Conservation (phyloP, 2,329 filamentous ascomycete genomes). For the Massarina eburnea region DNA sequence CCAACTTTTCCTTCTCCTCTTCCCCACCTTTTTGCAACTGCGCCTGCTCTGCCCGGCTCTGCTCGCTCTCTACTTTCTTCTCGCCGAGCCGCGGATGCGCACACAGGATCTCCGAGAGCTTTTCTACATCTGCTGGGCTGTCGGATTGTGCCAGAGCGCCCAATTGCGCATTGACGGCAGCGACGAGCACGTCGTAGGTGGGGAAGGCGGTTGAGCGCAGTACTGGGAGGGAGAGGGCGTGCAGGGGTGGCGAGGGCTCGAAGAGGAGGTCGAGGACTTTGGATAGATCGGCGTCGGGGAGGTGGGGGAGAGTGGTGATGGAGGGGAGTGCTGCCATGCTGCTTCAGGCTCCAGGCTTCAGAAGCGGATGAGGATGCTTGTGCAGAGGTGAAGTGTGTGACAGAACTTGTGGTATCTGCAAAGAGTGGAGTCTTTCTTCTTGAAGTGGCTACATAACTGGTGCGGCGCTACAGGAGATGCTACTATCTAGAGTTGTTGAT, state of each 20-base stretch:
- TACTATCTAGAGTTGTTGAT: too few species aligned
- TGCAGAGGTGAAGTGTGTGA: too few species aligned
- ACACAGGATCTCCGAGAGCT: conserved; percentile 71
- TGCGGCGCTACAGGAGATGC: too few species aligned
- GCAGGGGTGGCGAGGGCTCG: conserved; percentile 76
- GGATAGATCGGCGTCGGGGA: conserved; percentile 58
- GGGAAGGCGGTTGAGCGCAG: conserved; percentile 62
- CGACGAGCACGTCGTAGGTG: conserved; percentile 71
- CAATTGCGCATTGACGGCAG: conserved; percentile 65
- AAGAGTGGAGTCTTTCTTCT: too few species aligned
- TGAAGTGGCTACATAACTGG: too few species aligned
- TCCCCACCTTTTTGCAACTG: conserved; percentile 59
- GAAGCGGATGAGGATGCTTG: too few species aligned
- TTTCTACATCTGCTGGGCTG: conserved; percentile 53
- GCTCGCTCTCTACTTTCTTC: conserved; percentile 77
- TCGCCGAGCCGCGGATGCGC: conserved; percentile 84
- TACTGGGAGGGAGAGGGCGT: conserved; percentile 68
- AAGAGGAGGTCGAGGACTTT: conserved; percentile 76
- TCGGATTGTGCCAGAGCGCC: conserved; percentile 38
- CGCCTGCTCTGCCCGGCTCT: conserved; percentile 81
- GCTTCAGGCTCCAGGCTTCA: too few species aligned
- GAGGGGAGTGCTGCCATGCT: conserved; percentile 56
- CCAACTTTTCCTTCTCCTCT: conserved; percentile 61
- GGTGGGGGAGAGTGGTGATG: conserved; percentile 57
- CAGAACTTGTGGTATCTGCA: too few species aligned